Conservation (phyloP, 495 filamentous ascomycete genomes). For the Lasiosphaeriaceae sp. region DNA sequence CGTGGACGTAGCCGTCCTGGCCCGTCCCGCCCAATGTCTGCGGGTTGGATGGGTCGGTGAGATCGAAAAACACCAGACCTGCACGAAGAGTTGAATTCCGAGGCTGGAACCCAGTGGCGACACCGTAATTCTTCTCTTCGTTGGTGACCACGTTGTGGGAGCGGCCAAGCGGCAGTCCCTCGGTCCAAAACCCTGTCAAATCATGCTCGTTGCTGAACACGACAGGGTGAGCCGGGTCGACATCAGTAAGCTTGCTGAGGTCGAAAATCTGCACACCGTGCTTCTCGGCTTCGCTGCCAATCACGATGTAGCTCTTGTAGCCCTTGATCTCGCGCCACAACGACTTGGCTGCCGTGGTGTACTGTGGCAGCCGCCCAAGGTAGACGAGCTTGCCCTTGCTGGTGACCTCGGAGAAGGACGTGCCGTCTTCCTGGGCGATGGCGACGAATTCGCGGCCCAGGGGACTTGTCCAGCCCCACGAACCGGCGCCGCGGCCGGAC, state of each 20-base stretch:
- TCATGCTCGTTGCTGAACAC: constrained; percentile 31
- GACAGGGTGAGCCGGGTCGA: constrained; percentile 21
- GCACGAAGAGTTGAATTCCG: constrained; percentile 31
- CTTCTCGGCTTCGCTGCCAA: constrained; percentile 44
- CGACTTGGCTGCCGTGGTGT: constrained; percentile 29
- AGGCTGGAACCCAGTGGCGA: constrained; percentile 43
- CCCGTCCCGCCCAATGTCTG: constrained; percentile 43
- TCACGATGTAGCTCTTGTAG: constrained; percentile 42
- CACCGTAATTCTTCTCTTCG: constrained; percentile 37
- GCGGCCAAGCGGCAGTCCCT: constrained; percentile 32
- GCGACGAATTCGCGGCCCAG: constrained; percentile 54
- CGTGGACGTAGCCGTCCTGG: constrained; percentile 53
- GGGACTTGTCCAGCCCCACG: constrained; percentile 53
- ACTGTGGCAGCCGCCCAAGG: constrained; percentile 53
- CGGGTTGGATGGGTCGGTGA: constrained; percentile 44
- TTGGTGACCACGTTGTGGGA: constrained; percentile 49
- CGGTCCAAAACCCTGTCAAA: constrained; percentile 31
- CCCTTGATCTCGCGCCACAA: constrained; percentile 51
- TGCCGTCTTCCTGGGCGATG: constrained; percentile 54
- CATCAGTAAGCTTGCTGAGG: constrained; percentile 31
- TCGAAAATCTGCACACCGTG: constrained; percentile 53
- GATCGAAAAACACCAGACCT: constrained; percentile 50
- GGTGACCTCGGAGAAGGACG: constrained; percentile 54
- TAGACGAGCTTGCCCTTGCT: constrained; percentile 48
- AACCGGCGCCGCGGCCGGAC: constrained; percentile 26